Evolutionary conservation across 2,329 filamentous ascomycete genomes (phyloP).

Genomic region (Thelonectria discophora): DNA sequence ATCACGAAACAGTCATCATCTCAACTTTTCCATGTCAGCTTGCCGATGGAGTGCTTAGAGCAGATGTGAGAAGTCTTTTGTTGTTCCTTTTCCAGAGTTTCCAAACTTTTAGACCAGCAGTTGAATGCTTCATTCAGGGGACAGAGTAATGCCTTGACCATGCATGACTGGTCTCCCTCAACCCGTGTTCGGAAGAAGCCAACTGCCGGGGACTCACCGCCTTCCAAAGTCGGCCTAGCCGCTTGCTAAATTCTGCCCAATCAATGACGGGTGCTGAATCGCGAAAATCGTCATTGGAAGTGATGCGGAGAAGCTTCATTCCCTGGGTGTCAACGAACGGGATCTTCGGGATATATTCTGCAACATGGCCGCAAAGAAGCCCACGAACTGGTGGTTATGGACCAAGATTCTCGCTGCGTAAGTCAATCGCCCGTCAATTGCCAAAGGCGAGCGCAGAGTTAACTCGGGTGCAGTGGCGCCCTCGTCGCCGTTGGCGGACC

Average conservation of each 20-base stretch:
- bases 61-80: background rate
- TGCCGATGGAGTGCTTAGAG: background rate
- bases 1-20: too few relatives aligned
- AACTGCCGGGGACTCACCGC: conserved; percentile 34
- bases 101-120: background rate
- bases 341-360: background rate
- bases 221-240: conserved; percentile 28
- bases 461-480: conserved; percentile 65
- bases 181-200: conserved; percentile 24
- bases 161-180: background rate
- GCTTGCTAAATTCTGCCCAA: conserved; percentile 39
- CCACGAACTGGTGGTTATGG: conserved; percentile 65
- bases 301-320: conserved; percentile 18
- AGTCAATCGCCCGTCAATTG: conserved; percentile 45
- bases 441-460: conserved; percentile 20
- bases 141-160: background rate
- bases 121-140: background rate
- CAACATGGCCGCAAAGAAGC: conserved; percentile 53
- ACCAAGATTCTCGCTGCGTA: conserved; percentile 78
- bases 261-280: conserved; percentile 45
- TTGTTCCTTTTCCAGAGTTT: background rate
- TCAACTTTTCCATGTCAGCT: too few relatives aligned
- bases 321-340: background rate
- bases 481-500: conserved; percentile 84
- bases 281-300: conserved; percentile 43